phyloP scores from a whole-genome alignment of 2,329 filamentous ascomycete species.

The Cladosporium sp. region DNA sequence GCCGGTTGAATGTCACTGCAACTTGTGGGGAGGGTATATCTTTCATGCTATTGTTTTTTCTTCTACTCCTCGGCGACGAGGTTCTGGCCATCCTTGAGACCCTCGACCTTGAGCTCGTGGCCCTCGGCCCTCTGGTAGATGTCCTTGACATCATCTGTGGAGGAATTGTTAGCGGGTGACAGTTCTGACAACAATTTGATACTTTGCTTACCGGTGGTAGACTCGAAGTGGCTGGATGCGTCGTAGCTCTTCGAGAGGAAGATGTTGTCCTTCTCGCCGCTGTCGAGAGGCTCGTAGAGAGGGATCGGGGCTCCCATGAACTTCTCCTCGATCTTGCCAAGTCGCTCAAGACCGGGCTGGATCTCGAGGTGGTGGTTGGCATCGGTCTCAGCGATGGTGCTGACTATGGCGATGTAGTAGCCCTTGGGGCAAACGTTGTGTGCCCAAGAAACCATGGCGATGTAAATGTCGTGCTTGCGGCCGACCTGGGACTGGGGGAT shows the following conservation, averaged over 20 bases:
- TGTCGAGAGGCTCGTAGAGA: constrained; percentile 83
- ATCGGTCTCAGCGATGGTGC: constrained; percentile 86
- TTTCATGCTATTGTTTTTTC: background rate
- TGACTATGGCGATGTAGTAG: constrained; percentile 98
- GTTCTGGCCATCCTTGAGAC: constrained; percentile 72
- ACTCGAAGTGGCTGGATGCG: constrained; percentile 96
- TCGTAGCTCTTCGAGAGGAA: constrained; percentile 99
- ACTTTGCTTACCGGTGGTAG: constrained; percentile 55
- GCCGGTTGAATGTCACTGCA: too few relatives aligned
- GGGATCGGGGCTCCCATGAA: constrained; percentile 94
- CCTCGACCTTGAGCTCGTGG: constrained; percentile 82
- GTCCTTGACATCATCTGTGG: constrained; percentile 81
- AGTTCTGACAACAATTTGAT: background rate
- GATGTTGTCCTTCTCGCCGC: constrained; percentile 80
- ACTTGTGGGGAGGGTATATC: constrained; percentile 11
- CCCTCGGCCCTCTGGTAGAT: constrained; percentile 82
- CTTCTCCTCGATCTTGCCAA: constrained; percentile 92
- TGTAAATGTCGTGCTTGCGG: constrained; percentile 96
- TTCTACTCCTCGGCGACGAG: constrained; percentile 61
- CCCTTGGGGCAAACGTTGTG: constrained; percentile 99
- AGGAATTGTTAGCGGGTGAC: background rate
- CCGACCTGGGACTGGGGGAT: constrained; percentile 97
- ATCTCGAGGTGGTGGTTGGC: constrained; percentile 96
- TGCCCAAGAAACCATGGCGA: constrained; percentile 88
- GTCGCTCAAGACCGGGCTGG: constrained; percentile 82